A percentile compares a stretch with the other conserved stretches of the same genome.
Evolutionary conservation across 2,329 filamentous ascomycete genomes (phyloP).

Genomic region (Sporothrix sp.): DNA sequence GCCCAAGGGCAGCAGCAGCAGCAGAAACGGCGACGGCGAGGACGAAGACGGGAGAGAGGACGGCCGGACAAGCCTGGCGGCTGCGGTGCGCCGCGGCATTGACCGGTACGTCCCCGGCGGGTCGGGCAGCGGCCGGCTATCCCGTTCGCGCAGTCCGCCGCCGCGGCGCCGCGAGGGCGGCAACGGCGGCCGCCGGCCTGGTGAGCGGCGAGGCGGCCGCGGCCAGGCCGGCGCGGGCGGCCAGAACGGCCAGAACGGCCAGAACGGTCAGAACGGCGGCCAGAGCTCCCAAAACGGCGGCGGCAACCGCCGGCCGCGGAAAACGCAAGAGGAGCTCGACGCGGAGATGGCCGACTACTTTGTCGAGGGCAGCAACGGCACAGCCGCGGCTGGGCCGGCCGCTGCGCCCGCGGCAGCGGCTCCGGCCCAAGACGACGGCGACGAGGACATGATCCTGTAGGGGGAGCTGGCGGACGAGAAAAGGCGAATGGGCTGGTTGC

Average conservation of each 20-base stretch:
- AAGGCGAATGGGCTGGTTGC: too few relatives aligned
- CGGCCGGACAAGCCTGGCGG: constrained; percentile 5
- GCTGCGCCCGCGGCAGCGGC: constrained; percentile 24
- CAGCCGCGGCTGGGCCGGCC: neutral
- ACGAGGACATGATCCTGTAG: constrained; percentile 24
- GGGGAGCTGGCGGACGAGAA: too few relatives aligned
- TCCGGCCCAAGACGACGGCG: constrained; percentile 30
- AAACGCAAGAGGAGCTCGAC: constrained; percentile 86
- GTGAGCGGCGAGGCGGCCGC: constrained; percentile 31
- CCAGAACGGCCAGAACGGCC: constrained; percentile 16
- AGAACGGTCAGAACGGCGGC: neutral
- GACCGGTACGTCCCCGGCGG: constrained; percentile 68
- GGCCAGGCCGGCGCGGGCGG: constrained; percentile 24
- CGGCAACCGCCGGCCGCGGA: constrained; percentile 55
- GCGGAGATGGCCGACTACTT: constrained; percentile 98
- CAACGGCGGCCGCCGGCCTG: constrained; percentile 38
- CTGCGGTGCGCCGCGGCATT: constrained; percentile 54
- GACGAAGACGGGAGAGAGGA: constrained; percentile 29
- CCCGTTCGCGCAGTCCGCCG: constrained; percentile 51
- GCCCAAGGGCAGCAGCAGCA: constrained; percentile 37
- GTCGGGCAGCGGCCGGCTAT: constrained; percentile 24
- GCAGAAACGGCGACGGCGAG: constrained; percentile 27
- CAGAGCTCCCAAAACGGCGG: too few relatives aligned
- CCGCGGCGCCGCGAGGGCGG: constrained; percentile 23
- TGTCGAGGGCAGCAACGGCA: constrained; percentile 35